Conservation (phyloP, 202 grass and related monocot species). For the Panicum virgatum region DNA sequence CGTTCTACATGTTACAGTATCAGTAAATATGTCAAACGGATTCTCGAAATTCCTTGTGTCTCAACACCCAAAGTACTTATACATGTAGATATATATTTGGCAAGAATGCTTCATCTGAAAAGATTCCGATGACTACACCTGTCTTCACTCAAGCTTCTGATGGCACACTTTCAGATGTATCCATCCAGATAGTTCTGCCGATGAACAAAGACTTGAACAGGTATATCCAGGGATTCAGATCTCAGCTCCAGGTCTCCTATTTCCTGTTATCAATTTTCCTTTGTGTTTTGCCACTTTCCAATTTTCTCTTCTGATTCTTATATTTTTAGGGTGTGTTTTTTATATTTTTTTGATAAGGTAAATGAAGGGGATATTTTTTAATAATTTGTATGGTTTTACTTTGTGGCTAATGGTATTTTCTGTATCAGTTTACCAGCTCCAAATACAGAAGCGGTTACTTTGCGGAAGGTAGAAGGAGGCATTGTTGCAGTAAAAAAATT, state of each 20-base stretch:
- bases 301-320: neutral
- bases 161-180: conserved; percentile 79
- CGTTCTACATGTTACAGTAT: conserved; percentile 16
- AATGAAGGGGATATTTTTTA: neutral
- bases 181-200: conserved; percentile 79
- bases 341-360: neutral
- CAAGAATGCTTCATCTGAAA: conserved; percentile 84
- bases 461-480: conserved; percentile 57
- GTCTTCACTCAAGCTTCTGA: conserved; percentile 88
- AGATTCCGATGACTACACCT: conserved; percentile 95
- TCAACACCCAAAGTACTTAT: conserved; percentile 22
- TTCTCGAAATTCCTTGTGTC: neutral
- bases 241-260: neutral
- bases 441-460: conserved; percentile 56
- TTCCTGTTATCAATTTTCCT: neutral
- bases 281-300: neutral
- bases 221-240: conserved; percentile 34
- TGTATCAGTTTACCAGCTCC: conserved; percentile 74
- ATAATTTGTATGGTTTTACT: neutral
- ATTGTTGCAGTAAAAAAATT: conserved; percentile 83
- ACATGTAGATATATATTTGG: conserved; percentile 89
- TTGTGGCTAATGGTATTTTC: conserved; percentile 21
- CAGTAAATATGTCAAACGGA: neutral
- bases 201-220: conserved; percentile 70
- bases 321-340: neutral